These are phyloP conservation scores for Globisporangium alternatum DNA, from an alignment of 352 stramenopile species.

Conservation along the genomic window DNA sequence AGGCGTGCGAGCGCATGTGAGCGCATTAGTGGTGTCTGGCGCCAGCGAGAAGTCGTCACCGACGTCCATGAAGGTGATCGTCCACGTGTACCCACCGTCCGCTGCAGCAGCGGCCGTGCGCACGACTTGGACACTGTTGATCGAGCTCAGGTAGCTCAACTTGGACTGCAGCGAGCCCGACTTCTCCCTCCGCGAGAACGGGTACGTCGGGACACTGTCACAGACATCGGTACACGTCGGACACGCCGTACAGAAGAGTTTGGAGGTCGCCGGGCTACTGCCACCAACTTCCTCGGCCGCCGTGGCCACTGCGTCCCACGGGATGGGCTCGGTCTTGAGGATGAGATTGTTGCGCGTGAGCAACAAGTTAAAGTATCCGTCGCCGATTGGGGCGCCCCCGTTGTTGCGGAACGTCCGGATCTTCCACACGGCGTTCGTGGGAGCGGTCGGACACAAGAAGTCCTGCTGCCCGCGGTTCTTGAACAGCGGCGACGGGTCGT, in stretches of 20 bases:
- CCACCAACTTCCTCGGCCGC: slow-evolving; percentile 78
- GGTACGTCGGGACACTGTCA: slow-evolving; percentile 16
- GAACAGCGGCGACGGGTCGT: slow-evolving; percentile 67
- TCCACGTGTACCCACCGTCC: slow-evolving; percentile 81
- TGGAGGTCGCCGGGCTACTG: slow-evolving; percentile 25
- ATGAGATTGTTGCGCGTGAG: slow-evolving; percentile 47
- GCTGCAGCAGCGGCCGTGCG: slow-evolving; percentile 38
- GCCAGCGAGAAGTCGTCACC: slow-evolving; percentile 77
- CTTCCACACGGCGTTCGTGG: slow-evolving; percentile 56
- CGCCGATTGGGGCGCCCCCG: slow-evolving; percentile 33
- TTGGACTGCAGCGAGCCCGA: slow-evolving; percentile 79
- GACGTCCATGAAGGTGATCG: slow-evolving; percentile 88
- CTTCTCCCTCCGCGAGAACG: slow-evolving; percentile 32
- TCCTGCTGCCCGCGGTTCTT: slow-evolving; percentile 56
- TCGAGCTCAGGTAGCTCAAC: slow-evolving; percentile 40
- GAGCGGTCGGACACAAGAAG: slow-evolving; percentile 57
- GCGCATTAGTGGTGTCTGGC: slow-evolving; percentile 19
- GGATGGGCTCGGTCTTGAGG: slow-evolving; percentile 78
- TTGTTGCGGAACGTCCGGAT: slow-evolving; percentile 33
- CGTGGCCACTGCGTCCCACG: slow-evolving; percentile 90
- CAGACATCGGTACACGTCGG: slow-evolving; percentile 35
- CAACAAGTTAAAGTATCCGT: slow-evolving; percentile 55
- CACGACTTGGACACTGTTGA: slow-evolving; percentile 76
- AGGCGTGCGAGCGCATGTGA: slow-evolving; percentile 20
- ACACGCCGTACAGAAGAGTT: slow-evolving; percentile 67